Conservation (phyloP, 345 rosid species). For the Triadica sebifera region DNA sequence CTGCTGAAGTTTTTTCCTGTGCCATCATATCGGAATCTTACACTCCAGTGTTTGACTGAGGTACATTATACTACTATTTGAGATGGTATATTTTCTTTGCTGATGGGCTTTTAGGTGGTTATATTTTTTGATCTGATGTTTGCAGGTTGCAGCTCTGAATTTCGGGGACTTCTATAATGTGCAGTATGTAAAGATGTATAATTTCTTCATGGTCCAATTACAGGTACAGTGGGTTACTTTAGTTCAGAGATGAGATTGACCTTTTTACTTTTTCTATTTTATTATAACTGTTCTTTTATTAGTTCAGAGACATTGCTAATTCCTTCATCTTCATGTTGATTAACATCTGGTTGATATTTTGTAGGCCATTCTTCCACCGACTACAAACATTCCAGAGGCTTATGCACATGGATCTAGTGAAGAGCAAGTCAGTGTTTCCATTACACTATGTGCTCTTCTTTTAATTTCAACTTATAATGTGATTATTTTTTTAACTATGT, state of each 20-base stretch:
- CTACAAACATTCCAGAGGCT: slow-evolving; percentile 89
- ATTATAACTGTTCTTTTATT: neutral
- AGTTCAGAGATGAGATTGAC: neutral
- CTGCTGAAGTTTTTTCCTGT: slow-evolving; percentile 82
- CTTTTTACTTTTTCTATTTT: neutral
- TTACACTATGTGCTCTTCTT: neutral
- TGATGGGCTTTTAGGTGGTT: neutral
- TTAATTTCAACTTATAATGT: neutral
- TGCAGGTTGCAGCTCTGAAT: slow-evolving; percentile 86
- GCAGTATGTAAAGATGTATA: slow-evolving; percentile 83
- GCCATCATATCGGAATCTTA: slow-evolving; percentile 84
- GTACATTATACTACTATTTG: slow-evolving; percentile 31
- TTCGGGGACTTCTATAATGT: slow-evolving; percentile 81
- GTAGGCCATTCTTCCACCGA: slow-evolving; percentile 74
- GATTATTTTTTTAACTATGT: neutral
- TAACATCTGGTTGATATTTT: slow-evolving; percentile 9
- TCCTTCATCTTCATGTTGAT: neutral
- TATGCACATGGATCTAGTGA: slow-evolving; percentile 80
- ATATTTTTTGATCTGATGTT: slow-evolving; percentile 14
- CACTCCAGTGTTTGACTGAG: slow-evolving; percentile 96
- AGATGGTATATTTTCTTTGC: neutral
- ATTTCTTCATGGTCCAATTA: slow-evolving; percentile 73
- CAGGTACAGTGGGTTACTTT: slow-evolving; percentile 46
- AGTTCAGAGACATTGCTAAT: neutral
- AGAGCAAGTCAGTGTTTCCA: slow-evolving; percentile 60